phyloP scores from a whole-genome alignment of 2,329 filamentous ascomycete species.

The Gaeumannomyces sp. region DNA sequence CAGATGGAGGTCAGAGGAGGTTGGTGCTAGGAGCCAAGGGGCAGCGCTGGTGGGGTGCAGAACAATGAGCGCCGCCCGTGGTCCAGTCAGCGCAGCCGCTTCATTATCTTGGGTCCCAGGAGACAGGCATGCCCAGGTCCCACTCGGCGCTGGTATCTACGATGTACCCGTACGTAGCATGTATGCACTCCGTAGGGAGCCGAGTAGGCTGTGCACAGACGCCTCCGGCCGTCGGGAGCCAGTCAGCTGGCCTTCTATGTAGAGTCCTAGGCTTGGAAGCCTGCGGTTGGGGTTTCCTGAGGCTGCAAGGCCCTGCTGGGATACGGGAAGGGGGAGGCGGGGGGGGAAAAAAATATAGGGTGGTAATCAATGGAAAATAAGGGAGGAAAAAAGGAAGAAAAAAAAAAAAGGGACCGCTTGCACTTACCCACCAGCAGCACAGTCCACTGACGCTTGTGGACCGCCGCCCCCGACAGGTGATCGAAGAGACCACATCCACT shows the following conservation, averaged over 20 bases:
- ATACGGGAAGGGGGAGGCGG: too few species aligned
- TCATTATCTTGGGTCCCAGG: too few species aligned
- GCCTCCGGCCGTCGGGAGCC: background rate
- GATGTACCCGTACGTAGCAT: too few species aligned
- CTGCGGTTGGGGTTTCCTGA: background rate
- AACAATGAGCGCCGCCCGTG: too few species aligned
- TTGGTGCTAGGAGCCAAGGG: too few species aligned
- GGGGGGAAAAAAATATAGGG: too few species aligned
- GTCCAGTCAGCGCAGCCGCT: too few species aligned
- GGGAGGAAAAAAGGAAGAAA: slow-evolving; percentile 8
- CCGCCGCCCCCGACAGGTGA: background rate
- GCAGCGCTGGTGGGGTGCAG: too few species aligned
- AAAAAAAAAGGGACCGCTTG: slow-evolving; percentile 15
- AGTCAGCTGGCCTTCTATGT: slow-evolving; percentile 4
- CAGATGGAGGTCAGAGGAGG: too few species aligned
- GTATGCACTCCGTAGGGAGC: background rate
- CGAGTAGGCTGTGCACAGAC: slow-evolving; percentile 6
- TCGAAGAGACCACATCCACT: slow-evolving; percentile 9
- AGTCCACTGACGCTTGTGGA: background rate
- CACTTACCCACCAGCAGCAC: slow-evolving; percentile 9
- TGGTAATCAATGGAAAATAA: background rate
- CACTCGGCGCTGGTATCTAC: too few species aligned
- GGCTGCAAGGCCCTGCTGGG: slow-evolving; percentile 3
- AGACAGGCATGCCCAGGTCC: too few species aligned
- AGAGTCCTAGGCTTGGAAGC: background rate